These are phyloP conservation scores for Hirsutella minnesotensis DNA, from an alignment of 2,329 filamentous ascomycete genomes.

Conservation along the genomic window DNA sequence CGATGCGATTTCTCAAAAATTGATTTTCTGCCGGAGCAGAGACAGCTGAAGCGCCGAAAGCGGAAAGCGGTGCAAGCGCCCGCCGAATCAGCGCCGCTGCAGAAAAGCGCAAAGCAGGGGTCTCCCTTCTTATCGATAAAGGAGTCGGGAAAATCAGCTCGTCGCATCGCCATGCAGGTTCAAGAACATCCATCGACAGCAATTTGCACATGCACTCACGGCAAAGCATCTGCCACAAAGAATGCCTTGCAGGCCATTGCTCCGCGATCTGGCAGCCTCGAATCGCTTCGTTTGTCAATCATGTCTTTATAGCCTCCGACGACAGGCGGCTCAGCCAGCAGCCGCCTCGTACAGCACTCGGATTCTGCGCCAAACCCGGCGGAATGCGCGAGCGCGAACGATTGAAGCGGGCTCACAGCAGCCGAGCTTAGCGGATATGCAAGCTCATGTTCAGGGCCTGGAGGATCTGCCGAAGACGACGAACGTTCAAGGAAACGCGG, in stretches of 20 bases:
- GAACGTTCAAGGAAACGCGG: constrained; percentile 7
- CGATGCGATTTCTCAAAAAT: constrained; percentile 15
- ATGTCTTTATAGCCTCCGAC: constrained; percentile 20
- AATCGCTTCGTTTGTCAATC: constrained; percentile 25
- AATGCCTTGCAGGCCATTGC: constrained; percentile 23
- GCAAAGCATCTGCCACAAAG: constrained; percentile 5
- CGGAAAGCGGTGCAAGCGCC: constrained; percentile 18
- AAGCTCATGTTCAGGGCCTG: constrained; percentile 16
- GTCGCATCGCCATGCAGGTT: neutral
- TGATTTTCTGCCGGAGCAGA: constrained; percentile 22
- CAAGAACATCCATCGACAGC: neutral
- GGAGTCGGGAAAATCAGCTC: neutral
- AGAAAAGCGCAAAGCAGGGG: neutral
- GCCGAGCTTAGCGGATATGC: constrained; percentile 15
- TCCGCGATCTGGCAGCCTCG: constrained; percentile 21
- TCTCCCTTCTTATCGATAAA: constrained; percentile 21
- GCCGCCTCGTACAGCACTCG: constrained; percentile 21
- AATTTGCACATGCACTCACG: neutral
- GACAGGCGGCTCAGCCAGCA: constrained; percentile 14
- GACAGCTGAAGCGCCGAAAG: neutral
- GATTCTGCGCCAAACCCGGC: constrained; percentile 10
- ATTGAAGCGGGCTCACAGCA: constrained; percentile 10
- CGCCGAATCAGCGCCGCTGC: neutral
- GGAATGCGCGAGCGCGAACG: constrained; percentile 6
- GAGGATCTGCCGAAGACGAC: constrained; percentile 11